Evolutionary conservation across 768 basidiomycete species (phyloP), one percentile per base, ranked within the genome.

Genomic region (Filobasidium floriforme): DNA sequence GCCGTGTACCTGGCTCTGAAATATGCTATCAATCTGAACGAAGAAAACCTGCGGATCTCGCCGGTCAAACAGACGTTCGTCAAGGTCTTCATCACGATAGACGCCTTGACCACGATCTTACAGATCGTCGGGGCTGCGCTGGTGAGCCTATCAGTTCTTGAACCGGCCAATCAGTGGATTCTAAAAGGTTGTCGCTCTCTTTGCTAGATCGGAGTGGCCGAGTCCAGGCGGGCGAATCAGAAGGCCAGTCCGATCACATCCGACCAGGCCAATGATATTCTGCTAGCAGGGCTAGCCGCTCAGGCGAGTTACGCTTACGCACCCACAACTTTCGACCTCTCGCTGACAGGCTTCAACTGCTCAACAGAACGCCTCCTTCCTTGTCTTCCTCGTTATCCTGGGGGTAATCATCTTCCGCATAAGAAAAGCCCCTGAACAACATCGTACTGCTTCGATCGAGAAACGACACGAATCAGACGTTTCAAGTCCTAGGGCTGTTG

Each of bases 61-160:
- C 64, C 75, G 5, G 63, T 80, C 41, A 55, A 68, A 0, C 74
- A 69, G 60, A 59, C 68, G 24, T 72, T 80, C 11, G 67, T 79
- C 24, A 57, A 66, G 32, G 69, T 66, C 62, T 76, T 79, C 68
- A 67, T 78, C 52, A 61, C 70, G 7, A 70, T 71, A 61, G 78
- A 79, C 61, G 64, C 68, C 14, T 59, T 77, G 41, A 73, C 70
- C 28, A 78, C 77, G 10, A 69, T 77, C 41, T 66, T 79, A 14
- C 79, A 80, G 62, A 71, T 79, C 41, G 69, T 69, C 18, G 79
- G 79, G 11, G 78, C 78, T 0, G 77, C 78, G 41, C 64, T 80
- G 11, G 29, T 57, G 7, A 22, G 54, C 24, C 46, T 4, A 18
- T 6, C 24, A 3, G 46, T 51, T 51, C 46, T 3, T 12, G 12